phyloP scores from a whole-genome alignment of 73 alveolate species.

The Tetrahymena borealis region DNA sequence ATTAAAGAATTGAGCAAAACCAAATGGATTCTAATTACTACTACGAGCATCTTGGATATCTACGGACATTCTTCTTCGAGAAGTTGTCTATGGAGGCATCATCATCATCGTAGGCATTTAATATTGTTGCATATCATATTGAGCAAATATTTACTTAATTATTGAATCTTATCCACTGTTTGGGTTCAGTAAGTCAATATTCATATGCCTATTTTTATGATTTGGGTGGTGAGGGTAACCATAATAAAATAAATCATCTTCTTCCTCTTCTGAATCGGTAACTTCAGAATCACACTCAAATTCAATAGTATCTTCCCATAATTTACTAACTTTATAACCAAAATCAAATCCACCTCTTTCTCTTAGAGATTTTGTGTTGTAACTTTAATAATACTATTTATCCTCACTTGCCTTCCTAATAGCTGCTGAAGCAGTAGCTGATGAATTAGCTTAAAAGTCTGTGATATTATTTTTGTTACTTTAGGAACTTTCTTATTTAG shows the following conservation, averaged over 20 bases:
- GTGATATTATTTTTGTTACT: too few species aligned
- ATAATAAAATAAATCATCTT: neutral
- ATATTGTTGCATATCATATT: neutral
- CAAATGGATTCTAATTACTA: neutral
- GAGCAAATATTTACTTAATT: neutral
- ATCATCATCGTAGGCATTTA: neutral
- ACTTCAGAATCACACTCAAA: neutral
- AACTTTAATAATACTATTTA: too few species aligned
- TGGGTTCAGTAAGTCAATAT: neutral
- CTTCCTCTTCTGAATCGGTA: neutral
- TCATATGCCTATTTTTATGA: neutral
- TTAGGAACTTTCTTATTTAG: too few species aligned
- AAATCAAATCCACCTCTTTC: neutral
- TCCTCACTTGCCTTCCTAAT: too few species aligned
- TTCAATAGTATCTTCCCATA: neutral
- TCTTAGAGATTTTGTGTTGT: neutral
- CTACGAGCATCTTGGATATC: neutral
- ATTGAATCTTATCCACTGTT: neutral
- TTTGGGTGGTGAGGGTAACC: neutral
- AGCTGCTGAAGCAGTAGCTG: too few species aligned
- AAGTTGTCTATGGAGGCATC: neutral
- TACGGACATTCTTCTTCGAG: neutral
- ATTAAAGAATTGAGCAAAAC: neutral
- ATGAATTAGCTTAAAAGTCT: too few species aligned
- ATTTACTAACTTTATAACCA: neutral